Conservation (phyloP, 768 basidiomycete species). For the Amanita polypyramis region DNA sequence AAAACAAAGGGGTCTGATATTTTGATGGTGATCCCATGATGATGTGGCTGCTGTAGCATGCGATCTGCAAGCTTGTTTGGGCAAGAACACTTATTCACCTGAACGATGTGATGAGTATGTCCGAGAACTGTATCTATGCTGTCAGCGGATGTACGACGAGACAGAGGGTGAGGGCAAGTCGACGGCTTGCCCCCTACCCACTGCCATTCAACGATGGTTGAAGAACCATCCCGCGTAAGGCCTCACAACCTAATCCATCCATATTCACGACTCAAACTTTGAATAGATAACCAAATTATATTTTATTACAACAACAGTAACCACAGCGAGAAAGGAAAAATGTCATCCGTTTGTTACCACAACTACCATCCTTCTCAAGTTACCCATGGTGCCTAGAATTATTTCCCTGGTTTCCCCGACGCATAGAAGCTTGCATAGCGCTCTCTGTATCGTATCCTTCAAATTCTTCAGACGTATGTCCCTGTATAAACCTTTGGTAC, state of each 20-base stretch:
- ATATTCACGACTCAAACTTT: too few species aligned
- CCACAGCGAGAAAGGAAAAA: too few species aligned
- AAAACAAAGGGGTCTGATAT: background rate
- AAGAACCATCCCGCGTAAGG: constrained; percentile 31
- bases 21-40: background rate
- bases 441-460: background rate
- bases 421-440: background rate
- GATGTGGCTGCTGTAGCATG: constrained; percentile 47
- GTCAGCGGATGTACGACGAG: constrained; percentile 42
- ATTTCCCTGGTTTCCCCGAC: background rate
- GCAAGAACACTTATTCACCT: constrained; percentile 51
- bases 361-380: too few species aligned
- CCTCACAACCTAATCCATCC: too few species aligned
- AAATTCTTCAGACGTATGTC: background rate
- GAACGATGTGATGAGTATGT: constrained; percentile 49
- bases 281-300: too few species aligned
- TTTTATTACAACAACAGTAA: too few species aligned
- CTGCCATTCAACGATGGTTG: constrained; percentile 48
- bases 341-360: too few species aligned
- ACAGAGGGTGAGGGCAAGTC: constrained; percentile 32
- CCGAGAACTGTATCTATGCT: constrained; percentile 50
- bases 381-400: background rate
- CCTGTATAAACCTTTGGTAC: background rate
- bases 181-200: constrained; percentile 50
- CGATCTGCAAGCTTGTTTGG: constrained; percentile 49